Evolutionary conservation across 2,329 filamentous ascomycete genomes (phyloP).

Genomic region (Ophiosphaerella herpotricha): DNA sequence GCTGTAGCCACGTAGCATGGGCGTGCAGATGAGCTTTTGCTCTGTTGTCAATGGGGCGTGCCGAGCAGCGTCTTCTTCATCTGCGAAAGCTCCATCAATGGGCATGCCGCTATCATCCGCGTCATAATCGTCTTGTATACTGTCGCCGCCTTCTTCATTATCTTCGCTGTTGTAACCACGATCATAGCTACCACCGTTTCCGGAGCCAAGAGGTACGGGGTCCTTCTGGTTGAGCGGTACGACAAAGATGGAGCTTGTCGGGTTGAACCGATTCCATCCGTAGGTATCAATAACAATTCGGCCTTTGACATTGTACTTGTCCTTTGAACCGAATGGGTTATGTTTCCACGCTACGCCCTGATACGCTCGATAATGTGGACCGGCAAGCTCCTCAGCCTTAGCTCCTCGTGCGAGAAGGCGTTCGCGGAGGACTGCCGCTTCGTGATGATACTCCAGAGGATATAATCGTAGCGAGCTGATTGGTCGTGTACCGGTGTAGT

Average conservation of each 20-base stretch:
- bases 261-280: constrained; percentile 58
- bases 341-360: constrained; percentile 50
- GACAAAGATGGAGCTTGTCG: constrained; percentile 47
- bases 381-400: constrained; percentile 53
- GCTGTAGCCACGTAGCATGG: constrained; percentile 47
- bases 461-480: constrained; percentile 51
- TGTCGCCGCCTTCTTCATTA: constrained; percentile 1
- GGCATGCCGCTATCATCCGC: constrained; percentile 19
- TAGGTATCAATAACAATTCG: constrained; percentile 57
- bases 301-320: constrained; percentile 53
- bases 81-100: constrained; percentile 18
- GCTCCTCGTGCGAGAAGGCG: constrained; percentile 53
- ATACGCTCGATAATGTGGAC: constrained; percentile 57
- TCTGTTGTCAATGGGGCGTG: constrained; percentile 16
- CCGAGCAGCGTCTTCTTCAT: constrained; percentile 19
- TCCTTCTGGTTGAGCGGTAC: constrained; percentile 43
- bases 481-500: constrained; percentile 47
- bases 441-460: constrained; percentile 52
- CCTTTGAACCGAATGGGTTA: constrained; percentile 39
- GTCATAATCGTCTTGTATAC: constrained; percentile 6
- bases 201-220: not conserved
- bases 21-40: constrained; percentile 48
- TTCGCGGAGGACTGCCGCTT: constrained; percentile 45
- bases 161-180: constrained; percentile 29
- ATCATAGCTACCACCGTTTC: constrained; percentile 2